Conservation (phyloP, 192 early-diverging fungal species). For the Dimargaris xerosporica region DNA sequence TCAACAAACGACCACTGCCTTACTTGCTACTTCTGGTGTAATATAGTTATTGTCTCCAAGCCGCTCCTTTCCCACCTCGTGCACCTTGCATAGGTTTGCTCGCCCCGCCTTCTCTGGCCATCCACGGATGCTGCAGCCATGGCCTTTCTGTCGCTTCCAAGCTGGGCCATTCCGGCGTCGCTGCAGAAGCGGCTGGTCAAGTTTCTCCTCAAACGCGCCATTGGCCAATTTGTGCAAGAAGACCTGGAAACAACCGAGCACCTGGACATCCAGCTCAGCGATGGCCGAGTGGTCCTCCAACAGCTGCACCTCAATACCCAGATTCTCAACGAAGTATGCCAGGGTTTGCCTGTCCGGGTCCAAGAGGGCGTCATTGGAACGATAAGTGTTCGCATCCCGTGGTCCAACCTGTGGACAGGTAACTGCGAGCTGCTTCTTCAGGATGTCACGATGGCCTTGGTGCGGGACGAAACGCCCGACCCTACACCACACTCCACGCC, state of each 20-base stretch:
- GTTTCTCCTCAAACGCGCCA: constrained; percentile 60
- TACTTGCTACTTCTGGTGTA: neutral
- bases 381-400: constrained; percentile 60
- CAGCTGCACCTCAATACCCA: constrained; percentile 66
- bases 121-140: neutral
- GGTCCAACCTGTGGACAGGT: constrained; percentile 72
- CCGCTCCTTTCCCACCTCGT: neutral
- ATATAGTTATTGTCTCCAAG: neutral
- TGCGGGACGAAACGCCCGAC: constrained; percentile 7
- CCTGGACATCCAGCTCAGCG: constrained; percentile 70
- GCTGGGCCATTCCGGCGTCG: constrained; percentile 41
- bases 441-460: constrained; percentile 39
- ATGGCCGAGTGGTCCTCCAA: constrained; percentile 56
- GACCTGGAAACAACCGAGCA: constrained; percentile 59
- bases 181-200: constrained; percentile 76
- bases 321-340: constrained; percentile 57
- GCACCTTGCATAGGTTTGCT: neutral
- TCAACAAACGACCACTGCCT: neutral
- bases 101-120: neutral
- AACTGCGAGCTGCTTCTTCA: constrained; percentile 58
- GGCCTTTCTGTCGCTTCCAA: constrained; percentile 29
- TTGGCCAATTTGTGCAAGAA: constrained; percentile 68
- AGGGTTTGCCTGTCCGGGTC: constrained; percentile 53
- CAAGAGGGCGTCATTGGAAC: constrained; percentile 46
- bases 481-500: constrained; percentile 13